A percentile compares a stretch with the other conserved stretches of the same genome.
These are phyloP conservation scores for Medicago truncatula DNA, from an alignment of 306 rosid species.

Conservation along the genomic window MtrunA17r5.0-ANR NC_053046.1:29794501-29795000, in stretches of 20 bases:
- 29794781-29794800: conserved; percentile 36
- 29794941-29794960: too few relatives aligned
- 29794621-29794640: conserved; percentile 47
- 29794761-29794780: conserved; percentile 27
- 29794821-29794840: not conserved
- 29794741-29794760: not conserved
- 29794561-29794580: conserved; percentile 53
- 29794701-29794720: conserved; percentile 8
- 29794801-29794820: conserved; percentile 9
- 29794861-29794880: too few relatives aligned
- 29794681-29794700: not conserved
- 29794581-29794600: conserved; percentile 44
- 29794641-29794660: conserved; percentile 37
- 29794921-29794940: too few relatives aligned
- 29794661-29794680: not conserved
- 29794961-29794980: too few relatives aligned
- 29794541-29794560: conserved; percentile 32
- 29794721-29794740: not conserved
- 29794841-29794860: conserved; percentile 35
- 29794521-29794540: conserved; percentile 43
- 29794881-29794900: too few relatives aligned
- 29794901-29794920: too few relatives aligned
- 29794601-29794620: conserved; percentile 47
- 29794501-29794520: conserved; percentile 42
- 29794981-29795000: too few relatives aligned